Percentiles rank a stretch among this genome's conserved stretches.
Conservation (phyloP, 768 basidiomycete species). For the Psilocybe cubensis region DNA sequence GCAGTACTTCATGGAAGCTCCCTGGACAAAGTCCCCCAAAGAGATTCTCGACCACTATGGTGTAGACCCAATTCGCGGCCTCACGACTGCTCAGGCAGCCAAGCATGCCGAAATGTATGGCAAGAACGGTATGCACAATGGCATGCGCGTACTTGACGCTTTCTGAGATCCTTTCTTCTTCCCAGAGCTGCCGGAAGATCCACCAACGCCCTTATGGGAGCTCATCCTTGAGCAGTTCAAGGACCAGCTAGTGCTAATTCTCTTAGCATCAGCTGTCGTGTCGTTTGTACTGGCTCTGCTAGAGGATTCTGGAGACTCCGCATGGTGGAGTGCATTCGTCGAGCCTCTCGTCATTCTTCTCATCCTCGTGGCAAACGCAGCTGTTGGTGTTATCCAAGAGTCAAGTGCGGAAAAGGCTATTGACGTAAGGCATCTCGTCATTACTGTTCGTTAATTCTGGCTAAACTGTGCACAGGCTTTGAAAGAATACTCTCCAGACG, state of each 20-base stretch:
- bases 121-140: constrained; percentile 67
- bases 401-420: constrained; percentile 96
- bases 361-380: constrained; percentile 95
- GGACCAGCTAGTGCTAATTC: constrained; percentile 96
- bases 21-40: constrained; percentile 77
- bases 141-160: neutral
- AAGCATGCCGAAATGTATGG: constrained; percentile 83
- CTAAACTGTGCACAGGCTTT: constrained; percentile 64
- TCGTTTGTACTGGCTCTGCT: constrained; percentile 92
- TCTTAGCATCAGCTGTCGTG: constrained; percentile 90
- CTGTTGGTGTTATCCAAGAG: constrained; percentile 97
- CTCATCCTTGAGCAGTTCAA: constrained; percentile 99
- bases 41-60: constrained; percentile 75
- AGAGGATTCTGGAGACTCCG: constrained; percentile 73
- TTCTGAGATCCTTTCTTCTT: neutral
- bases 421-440: constrained; percentile 65
- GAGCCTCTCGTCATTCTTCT: constrained; percentile 95
- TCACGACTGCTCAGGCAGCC: constrained; percentile 67
- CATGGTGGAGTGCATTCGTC: constrained; percentile 85
- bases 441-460: neutral
- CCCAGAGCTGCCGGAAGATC: constrained; percentile 90
- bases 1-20: constrained; percentile 58
- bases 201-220: constrained; percentile 89
- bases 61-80: constrained; percentile 65
- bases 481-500: constrained; percentile 96